phyloP scores from a whole-genome alignment of 108 stramenopile species.

The Skeletonema menzelii region DNA sequence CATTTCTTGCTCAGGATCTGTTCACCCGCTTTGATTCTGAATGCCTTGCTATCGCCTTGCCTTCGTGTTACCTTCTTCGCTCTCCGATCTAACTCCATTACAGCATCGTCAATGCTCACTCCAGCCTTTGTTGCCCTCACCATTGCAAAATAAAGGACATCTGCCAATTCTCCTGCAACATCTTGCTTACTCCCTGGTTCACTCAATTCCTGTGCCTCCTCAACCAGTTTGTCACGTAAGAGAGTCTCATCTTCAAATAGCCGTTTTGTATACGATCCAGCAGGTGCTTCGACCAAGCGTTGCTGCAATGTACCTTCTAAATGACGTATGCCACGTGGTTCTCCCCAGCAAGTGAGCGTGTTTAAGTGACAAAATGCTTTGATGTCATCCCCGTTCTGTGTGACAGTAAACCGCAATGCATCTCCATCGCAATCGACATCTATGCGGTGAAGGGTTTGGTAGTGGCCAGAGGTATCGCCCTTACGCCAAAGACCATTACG shows the following conservation, averaged over 20 bases:
- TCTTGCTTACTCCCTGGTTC: conserved; percentile 86
- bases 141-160: conserved; percentile 97
- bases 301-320: conserved; percentile 81
- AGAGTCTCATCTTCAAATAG: conserved; percentile 90
- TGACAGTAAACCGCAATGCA: conserved; percentile 92
- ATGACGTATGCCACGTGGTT: conserved; percentile 80
- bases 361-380: conserved; percentile 92
- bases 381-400: conserved; percentile 76
- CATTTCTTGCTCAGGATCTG: conserved; percentile 63
- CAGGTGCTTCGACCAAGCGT: conserved; percentile 79
- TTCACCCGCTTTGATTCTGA: conserved; percentile 89
- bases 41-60: conserved; percentile 92
- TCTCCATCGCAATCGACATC: conserved; percentile 96
- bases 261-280: conserved; percentile 95
- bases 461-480: conserved; percentile 93
- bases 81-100: conserved; percentile 82
- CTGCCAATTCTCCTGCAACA: conserved; percentile 95
- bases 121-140: conserved; percentile 90
- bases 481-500: conserved; percentile 91
- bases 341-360: conserved; percentile 92
- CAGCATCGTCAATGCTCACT: conserved; percentile 92
- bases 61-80: conserved; percentile 93
- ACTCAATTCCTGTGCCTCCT: conserved; percentile 97
- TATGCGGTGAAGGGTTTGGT: conserved; percentile 86
- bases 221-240: conserved; percentile 94